phyloP scores from a whole-genome alignment of 1,284 basidiomycete genomes.

The Ustilago sp. region DNA sequence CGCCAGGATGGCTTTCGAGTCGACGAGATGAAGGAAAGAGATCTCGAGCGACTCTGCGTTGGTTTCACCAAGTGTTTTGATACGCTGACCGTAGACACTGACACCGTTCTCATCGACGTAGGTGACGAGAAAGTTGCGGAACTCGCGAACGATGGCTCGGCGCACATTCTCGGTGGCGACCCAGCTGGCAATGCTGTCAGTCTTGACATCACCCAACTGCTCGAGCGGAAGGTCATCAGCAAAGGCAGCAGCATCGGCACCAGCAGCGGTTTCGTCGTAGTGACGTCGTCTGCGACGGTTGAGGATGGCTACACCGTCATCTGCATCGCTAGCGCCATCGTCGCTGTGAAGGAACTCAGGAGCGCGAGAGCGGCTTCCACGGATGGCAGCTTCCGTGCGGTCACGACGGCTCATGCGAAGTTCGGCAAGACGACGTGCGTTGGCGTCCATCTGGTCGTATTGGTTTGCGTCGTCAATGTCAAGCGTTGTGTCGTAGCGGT shows the following conservation, averaged over 20 bases:
- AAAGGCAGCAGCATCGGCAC: slow-evolving; percentile 75
- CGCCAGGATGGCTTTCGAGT: slow-evolving; percentile 91
- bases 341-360: slow-evolving; percentile 86
- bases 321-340: slow-evolving; percentile 70
- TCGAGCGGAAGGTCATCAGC: slow-evolving; percentile 89
- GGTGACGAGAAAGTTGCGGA: slow-evolving; percentile 94
- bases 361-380: slow-evolving; percentile 76
- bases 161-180: slow-evolving; percentile 91
- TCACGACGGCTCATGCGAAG: slow-evolving; percentile 88
- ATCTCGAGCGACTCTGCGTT: slow-evolving; percentile 98
- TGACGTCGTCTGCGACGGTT: slow-evolving; percentile 69
- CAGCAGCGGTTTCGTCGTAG: slow-evolving; percentile 71
- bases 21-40: slow-evolving; percentile 89
- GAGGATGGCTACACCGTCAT: slow-evolving; percentile 67
- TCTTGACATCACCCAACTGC: slow-evolving; percentile 96
- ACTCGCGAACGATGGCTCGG: slow-evolving; percentile 89
- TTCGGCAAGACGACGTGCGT: slow-evolving; percentile 85
- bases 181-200: slow-evolving; percentile 96
- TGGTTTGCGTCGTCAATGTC: slow-evolving; percentile 86
- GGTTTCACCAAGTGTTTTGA: slow-evolving; percentile 92
- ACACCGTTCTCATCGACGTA: slow-evolving; percentile 90
- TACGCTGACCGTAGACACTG: slow-evolving; percentile 94
- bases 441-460: slow-evolving; percentile 79
- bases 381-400: slow-evolving; percentile 77
- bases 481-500: slow-evolving; percentile 82